Evolutionary conservation across 176 grass and related monocot species (phyloP).

Genomic region (Bolboschoenus planiculmis): DNA sequence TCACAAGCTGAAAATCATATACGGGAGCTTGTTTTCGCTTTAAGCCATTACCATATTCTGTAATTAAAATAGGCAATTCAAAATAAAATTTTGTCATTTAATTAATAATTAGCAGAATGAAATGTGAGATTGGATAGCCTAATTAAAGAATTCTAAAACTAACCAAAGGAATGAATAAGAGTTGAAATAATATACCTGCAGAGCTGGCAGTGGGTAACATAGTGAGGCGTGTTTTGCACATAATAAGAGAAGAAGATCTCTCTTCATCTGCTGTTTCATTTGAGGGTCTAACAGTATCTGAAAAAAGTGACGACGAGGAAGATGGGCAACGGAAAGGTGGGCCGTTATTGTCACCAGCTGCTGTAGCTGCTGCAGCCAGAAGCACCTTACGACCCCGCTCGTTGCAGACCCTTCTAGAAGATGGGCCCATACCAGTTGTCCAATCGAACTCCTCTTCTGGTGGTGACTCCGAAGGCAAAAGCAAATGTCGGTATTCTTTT

Average conservation of each 20-base stretch:
- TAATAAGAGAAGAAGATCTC: conserved; percentile 93
- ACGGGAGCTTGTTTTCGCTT: background rate
- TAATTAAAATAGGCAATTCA: no score
- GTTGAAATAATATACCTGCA: conserved; percentile 14
- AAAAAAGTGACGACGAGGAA: conserved; percentile 67
- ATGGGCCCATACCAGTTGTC: conserved; percentile 52
- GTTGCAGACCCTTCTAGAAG: conserved; percentile 89
- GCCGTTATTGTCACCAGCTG: conserved; percentile 62
- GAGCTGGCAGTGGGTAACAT: conserved; percentile 95
- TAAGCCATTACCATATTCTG: background rate
- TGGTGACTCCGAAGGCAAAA: conserved; percentile 82
- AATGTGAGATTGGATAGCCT: background rate
- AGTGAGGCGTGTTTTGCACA: conserved; percentile 88
- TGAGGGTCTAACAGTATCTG: conserved; percentile 57
- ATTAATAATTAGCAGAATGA: background rate
- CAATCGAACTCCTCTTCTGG: conserved; percentile 50
- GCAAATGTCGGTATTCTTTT: conserved; percentile 56
- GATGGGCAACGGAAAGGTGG: conserved; percentile 52
- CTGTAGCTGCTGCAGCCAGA: conserved; percentile 88
- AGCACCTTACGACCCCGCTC: conserved; percentile 84
- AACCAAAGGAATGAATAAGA: background rate
- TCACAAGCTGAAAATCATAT: background rate
- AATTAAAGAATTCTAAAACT: background rate
- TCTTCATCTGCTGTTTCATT: conserved; percentile 57
- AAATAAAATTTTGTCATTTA: background rate